These are phyloP conservation scores for Populus euphratica DNA, from an alignment of 345 rosid species.

Conservation along the genomic window DNA sequence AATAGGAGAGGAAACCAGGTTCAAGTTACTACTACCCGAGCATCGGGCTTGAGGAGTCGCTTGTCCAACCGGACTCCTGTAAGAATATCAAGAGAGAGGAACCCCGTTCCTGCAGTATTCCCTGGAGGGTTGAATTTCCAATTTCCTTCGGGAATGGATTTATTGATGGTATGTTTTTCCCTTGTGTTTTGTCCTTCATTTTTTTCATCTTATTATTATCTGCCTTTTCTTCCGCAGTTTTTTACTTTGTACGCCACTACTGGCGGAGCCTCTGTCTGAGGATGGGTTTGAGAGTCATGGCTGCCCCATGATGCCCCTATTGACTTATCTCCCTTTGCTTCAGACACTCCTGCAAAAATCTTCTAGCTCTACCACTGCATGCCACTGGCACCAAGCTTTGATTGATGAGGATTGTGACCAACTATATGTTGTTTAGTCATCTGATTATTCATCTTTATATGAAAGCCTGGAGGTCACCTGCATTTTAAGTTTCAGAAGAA, in stretches of 20 bases:
- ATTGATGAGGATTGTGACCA: background rate
- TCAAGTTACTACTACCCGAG: constrained; percentile 43
- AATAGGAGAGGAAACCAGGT: constrained; percentile 48
- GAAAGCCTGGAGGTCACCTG: background rate
- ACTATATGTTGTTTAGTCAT: background rate
- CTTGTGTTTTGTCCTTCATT: background rate
- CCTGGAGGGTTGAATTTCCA: constrained; percentile 29
- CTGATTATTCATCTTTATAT: background rate
- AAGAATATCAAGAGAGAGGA: constrained; percentile 34
- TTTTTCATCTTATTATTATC: background rate
- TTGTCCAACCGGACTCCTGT: constrained; percentile 39
- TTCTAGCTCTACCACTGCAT: background rate
- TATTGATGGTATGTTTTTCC: constrained; percentile 55
- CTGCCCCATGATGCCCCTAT: background rate
- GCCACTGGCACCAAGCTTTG: background rate
- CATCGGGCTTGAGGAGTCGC: constrained; percentile 47
- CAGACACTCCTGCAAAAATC: background rate
- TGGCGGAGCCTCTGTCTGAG: background rate
- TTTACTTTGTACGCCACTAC: background rate
- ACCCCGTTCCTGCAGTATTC: background rate
- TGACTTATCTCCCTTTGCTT: background rate
- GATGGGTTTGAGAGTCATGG: background rate
- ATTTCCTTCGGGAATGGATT: constrained; percentile 65
- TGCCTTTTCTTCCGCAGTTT: background rate
- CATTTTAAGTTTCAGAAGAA: background rate